Evolutionary conservation across 768 basidiomycete genomes (phyloP).

Genomic region (Boletus eberwhitei): DNA sequence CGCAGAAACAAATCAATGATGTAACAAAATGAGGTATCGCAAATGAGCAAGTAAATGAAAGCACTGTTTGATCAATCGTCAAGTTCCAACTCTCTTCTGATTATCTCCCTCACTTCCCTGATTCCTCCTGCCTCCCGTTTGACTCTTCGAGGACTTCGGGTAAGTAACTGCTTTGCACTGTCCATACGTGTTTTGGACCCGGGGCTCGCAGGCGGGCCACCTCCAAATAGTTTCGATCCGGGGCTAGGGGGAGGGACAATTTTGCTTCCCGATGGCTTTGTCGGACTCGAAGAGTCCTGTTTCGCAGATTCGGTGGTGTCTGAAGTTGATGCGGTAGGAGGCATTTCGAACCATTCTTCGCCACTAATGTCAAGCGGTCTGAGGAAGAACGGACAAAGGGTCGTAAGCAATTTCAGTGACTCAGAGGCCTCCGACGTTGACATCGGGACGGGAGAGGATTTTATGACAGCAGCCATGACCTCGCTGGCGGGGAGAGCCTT

Average conservation of each 20-base stretch:
- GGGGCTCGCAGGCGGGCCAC: constrained; percentile 44
- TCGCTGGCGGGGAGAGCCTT: constrained; percentile 66
- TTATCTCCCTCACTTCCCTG: constrained; percentile 77
- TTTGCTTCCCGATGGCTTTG: constrained; percentile 31
- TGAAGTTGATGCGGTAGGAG: constrained; percentile 23
- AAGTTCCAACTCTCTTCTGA: constrained; percentile 72
- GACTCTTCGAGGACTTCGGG: constrained; percentile 69
- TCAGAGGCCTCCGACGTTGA: constrained; percentile 76
- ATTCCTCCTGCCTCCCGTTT: constrained; percentile 70
- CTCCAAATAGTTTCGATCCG: constrained; percentile 31
- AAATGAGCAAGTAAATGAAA: constrained; percentile 28
- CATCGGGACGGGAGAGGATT: constrained; percentile 79
- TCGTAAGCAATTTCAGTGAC: constrained; percentile 61
- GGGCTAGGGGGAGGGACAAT: constrained; percentile 35
- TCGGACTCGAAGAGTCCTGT: constrained; percentile 33
- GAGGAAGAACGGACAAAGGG: constrained; percentile 80
- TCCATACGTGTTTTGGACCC: constrained; percentile 49
- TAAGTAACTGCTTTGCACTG: constrained; percentile 58
- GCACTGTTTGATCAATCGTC: constrained; percentile 43
- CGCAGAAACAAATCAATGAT: constrained; percentile 23
- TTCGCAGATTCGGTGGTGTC: constrained; percentile 13
- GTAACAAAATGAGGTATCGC: constrained; percentile 15
- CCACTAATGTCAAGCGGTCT: constrained; percentile 58
- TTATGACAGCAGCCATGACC: constrained; percentile 65
- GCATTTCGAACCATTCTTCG: constrained; percentile 52